Percentiles rank a stretch among this genome's conserved stretches.
phyloP scores from a whole-genome alignment of 1,284 basidiomycete genomes.

The Kwoniella shivajii region DNA sequence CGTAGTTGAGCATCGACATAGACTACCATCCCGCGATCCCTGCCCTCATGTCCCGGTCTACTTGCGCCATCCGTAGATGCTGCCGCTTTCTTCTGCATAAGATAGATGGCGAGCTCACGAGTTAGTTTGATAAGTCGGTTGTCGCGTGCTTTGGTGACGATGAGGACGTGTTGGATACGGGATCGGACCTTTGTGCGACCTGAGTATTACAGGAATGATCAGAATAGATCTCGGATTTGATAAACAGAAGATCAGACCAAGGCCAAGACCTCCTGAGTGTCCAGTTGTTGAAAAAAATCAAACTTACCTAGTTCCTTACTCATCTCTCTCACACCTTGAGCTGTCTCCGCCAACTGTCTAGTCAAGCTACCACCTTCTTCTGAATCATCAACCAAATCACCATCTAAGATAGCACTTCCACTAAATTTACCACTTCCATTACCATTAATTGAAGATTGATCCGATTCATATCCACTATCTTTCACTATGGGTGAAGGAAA shows the following conservation, averaged over 20 bases:
- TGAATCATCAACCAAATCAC: slow-evolving; percentile 51
- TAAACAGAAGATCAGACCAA: too few relatives aligned
- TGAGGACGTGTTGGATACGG: slow-evolving; percentile 88
- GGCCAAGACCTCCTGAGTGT: too few relatives aligned
- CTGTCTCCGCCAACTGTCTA: slow-evolving; percentile 92
- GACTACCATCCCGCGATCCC: slow-evolving; percentile 40
- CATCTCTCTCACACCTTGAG: slow-evolving; percentile 96
- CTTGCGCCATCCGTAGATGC: slow-evolving; percentile 12
- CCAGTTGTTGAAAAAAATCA: slow-evolving; percentile 2
- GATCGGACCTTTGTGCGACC: slow-evolving; percentile 89
- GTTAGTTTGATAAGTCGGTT: slow-evolving; percentile 95
- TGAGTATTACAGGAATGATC: slow-evolving; percentile 48
- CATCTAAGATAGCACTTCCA: slow-evolving; percentile 27
- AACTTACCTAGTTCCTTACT: slow-evolving; percentile 92
- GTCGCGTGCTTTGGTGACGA: slow-evolving; percentile 97
- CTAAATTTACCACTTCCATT: slow-evolving; percentile 8
- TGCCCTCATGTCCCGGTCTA: slow-evolving; percentile 5
- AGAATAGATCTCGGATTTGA: neutral
- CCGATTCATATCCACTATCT: slow-evolving; percentile 41
- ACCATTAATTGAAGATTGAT: slow-evolving; percentile 26
- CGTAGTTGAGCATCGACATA: slow-evolving; percentile 97
- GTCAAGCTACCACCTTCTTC: slow-evolving; percentile 74
- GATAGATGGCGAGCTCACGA: slow-evolving; percentile 88
- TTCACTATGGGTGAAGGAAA: slow-evolving; percentile 18
- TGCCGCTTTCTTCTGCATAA: slow-evolving; percentile 71